Percentiles rank a stretch among this genome's conserved stretches.
These are phyloP conservation scores for Rhododendron vialii DNA, from an alignment of 148 eudicot species.

Conservation along the genomic window DNA sequence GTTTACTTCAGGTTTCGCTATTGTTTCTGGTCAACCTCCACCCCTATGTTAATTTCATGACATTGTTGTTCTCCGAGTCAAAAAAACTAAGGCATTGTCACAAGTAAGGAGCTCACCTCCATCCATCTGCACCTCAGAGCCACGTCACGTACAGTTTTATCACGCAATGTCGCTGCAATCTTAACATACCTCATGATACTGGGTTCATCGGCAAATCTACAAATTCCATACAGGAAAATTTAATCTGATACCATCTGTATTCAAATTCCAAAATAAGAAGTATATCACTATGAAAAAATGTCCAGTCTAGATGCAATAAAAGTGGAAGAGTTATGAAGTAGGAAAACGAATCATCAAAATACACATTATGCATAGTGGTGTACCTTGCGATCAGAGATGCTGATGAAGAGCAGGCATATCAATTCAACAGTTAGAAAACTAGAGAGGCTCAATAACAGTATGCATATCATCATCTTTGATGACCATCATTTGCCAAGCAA, in stretches of 20 bases:
- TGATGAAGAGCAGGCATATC: neutral
- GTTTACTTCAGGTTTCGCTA: neutral
- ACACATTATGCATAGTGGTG: neutral
- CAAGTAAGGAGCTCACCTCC: conserved; percentile 57
- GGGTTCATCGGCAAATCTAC: conserved; percentile 71
- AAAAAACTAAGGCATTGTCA: neutral
- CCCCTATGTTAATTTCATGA: neutral
- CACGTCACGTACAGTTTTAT: conserved; percentile 91
- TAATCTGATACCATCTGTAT: neutral
- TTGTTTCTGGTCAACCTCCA: neutral
- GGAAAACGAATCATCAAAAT: neutral
- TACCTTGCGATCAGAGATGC: neutral
- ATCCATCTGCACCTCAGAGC: conserved; percentile 94
- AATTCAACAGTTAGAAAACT: neutral
- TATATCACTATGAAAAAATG: neutral
- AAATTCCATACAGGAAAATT: conserved; percentile 14
- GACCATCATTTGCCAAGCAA: conserved; percentile 1
- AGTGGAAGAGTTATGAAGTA: neutral
- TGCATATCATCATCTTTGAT: neutral
- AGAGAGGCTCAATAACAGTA: neutral
- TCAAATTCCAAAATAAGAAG: neutral
- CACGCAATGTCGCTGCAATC: conserved; percentile 72
- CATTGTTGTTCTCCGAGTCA: neutral
- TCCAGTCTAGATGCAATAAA: neutral
- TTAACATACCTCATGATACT: conserved; percentile 74